Conservation (phyloP, 169 alveolate species). For the Cryptosporidium muris region DNA sequence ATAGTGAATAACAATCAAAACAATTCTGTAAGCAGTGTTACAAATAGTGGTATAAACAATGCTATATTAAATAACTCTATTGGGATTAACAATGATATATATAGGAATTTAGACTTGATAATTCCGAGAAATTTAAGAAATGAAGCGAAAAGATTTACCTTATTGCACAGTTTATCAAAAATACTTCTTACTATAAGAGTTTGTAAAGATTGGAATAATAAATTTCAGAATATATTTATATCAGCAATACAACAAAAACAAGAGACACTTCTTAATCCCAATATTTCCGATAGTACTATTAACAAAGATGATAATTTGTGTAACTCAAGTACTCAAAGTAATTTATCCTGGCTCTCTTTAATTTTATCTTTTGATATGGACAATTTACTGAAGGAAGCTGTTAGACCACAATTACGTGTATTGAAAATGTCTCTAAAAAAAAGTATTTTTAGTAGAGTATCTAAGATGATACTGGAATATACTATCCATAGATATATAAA, state of each 20-base stretch:
- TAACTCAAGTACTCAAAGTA: background rate
- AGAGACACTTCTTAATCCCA: background rate
- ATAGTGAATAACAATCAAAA: background rate
- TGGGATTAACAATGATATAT: background rate
- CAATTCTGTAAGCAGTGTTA: background rate
- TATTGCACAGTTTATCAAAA: slow-evolving; percentile 25
- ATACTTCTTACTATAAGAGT: slow-evolving; percentile 25
- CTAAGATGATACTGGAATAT: slow-evolving; percentile 33
- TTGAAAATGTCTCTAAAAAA: slow-evolving; percentile 57
- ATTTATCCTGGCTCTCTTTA: background rate
- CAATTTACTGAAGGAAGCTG: slow-evolving; percentile 31
- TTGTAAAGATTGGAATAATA: slow-evolving; percentile 45
- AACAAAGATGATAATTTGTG: background rate
- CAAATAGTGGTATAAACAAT: background rate
- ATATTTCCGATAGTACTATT: background rate
- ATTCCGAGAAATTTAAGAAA: slow-evolving; percentile 30
- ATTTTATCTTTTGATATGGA: slow-evolving; percentile 60
- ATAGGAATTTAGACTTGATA: background rate
- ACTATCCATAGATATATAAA: slow-evolving; percentile 25
- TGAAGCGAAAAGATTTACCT: slow-evolving; percentile 46
- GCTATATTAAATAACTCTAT: background rate
- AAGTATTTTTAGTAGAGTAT: slow-evolving; percentile 36
- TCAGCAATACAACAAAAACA: slow-evolving; percentile 10
- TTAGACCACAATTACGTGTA: slow-evolving; percentile 58
- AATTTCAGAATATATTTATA: slow-evolving; percentile 20